Conservation (phyloP, 306 rosid genomes). For the Heteromeles arbutifolia region DNA sequence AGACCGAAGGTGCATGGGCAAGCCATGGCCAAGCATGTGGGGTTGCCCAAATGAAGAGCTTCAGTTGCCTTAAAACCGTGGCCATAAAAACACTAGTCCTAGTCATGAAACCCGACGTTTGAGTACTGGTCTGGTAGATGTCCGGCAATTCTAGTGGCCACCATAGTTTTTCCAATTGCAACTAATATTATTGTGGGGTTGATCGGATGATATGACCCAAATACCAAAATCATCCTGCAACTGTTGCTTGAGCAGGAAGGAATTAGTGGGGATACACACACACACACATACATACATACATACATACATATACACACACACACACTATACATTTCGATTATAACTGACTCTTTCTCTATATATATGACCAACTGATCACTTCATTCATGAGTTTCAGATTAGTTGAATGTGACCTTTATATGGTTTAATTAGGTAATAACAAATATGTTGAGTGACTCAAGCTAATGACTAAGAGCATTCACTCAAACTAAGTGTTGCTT, state of each 20-base stretch:
- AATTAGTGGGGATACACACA: neutral
- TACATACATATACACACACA: neutral
- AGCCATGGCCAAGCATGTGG: conserved; percentile 5
- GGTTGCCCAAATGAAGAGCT: neutral
- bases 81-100: conserved; percentile 18
- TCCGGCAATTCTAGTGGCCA: conserved; percentile 28
- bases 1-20: neutral
- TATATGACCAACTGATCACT: neutral
- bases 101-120: conserved; percentile 24
- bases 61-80: neutral
- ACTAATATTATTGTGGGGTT: conserved; percentile 9
- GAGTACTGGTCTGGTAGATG: conserved; percentile 51
- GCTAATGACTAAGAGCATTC: neutral
- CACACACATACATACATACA: neutral
- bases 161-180: conserved; percentile 25
- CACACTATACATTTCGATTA: neutral
- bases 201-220: conserved; percentile 21
- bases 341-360: neutral
- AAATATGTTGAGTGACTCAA: neutral
- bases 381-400: neutral
- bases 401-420: neutral
- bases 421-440: neutral
- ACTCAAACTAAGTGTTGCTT: too few relatives aligned
- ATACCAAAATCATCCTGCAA: neutral
- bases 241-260: neutral